Evolutionary conservation across 139 green algal genomes (phyloP), one percentile per base, ranked within the genome.

Genomic region (Micractinium sp.): DNA sequence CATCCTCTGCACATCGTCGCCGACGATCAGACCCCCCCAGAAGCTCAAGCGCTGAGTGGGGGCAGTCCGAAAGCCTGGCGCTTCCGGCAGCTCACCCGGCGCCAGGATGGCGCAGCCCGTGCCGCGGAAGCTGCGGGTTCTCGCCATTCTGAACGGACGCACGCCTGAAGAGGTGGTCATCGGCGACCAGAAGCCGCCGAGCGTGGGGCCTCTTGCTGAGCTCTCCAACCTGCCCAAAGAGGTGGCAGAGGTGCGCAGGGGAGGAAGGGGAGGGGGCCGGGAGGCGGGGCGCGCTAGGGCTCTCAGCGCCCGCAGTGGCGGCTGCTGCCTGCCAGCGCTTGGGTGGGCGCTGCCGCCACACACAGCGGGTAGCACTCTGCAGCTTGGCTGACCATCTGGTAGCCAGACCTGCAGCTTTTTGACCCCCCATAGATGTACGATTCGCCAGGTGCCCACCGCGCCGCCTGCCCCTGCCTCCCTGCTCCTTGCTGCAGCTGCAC

Each of bases 161-260:
- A 80, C 83, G 29, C 71, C 80, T 19, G 88, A 88, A 18, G 31
- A 39, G 31, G 66, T 79, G 22, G 25, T 88, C 29, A 82, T 47
- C 4, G 53, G 69, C 39, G 69, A 91, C 2, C 69, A 88, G 47
- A 56, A 56, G 47, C 5, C 47, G 47, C 47, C 47, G 47, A 73
- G 63, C 38, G 23, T 86, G 16, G 91, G 91, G 14, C 41, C 87
- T 0, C 31, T 93, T 12, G 73, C 86, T 14, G 89, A 93, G 82
- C 53, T 93, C 1, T 25, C 74, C 3, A 76, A 88, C 33, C 33
- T 79, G 13, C 79, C 47, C 47, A 56, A 47, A 3, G 25, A 56
- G 3, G 81, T 47, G 27, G 69, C 41, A n/a, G 86, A 93, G 89
- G 91, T 93, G 47, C 2, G 88, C 16, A 5, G 7, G 15, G 31